A percentile compares a stretch with the other conserved stretches of the same genome.
Conservation (phyloP, 768 basidiomycete species). For the Pulveroboletus sp. region DNA sequence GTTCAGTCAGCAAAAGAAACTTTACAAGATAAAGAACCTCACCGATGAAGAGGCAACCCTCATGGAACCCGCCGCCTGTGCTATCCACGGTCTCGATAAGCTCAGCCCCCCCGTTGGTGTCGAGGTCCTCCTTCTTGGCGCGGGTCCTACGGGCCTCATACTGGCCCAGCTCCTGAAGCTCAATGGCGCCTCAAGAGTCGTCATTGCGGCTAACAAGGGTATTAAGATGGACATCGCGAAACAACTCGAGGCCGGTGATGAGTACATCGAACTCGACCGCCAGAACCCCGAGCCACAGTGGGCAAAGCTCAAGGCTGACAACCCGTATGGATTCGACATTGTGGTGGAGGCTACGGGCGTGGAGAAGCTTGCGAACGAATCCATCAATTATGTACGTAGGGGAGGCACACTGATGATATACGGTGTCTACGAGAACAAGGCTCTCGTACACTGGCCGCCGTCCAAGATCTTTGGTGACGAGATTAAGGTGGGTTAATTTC, state of each 20-base stretch:
- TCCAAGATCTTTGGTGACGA: conserved; percentile 76
- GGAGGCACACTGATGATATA: conserved; percentile 86
- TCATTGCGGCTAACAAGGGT: conserved; percentile 86
- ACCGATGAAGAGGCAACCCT: conserved; percentile 85
- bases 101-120: conserved; percentile 76
- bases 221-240: conserved; percentile 87
- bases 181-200: conserved; percentile 76
- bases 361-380: conserved; percentile 80
- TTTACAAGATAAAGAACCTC: conserved; percentile 86
- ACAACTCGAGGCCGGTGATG: conserved; percentile 72
- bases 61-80: conserved; percentile 86
- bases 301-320: conserved; percentile 71
- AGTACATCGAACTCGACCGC: conserved; percentile 82
- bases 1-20: conserved; percentile 60
- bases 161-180: conserved; percentile 83
- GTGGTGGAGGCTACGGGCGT: conserved; percentile 79
- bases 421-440: conserved; percentile 86
- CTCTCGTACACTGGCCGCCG: conserved; percentile 81
- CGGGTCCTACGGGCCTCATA: conserved; percentile 91
- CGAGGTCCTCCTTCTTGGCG: conserved; percentile 80
- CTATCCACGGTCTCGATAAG: conserved; percentile 89
- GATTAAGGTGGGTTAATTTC: conserved; percentile 41
- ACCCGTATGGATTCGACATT: conserved; percentile 89
- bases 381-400: conserved; percentile 84
- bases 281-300: conserved; percentile 72